Evolutionary conservation across 768 basidiomycete genomes (phyloP), one percentile per base, ranked within the genome.

Genomic region (Crucibulum laeve): DNA sequence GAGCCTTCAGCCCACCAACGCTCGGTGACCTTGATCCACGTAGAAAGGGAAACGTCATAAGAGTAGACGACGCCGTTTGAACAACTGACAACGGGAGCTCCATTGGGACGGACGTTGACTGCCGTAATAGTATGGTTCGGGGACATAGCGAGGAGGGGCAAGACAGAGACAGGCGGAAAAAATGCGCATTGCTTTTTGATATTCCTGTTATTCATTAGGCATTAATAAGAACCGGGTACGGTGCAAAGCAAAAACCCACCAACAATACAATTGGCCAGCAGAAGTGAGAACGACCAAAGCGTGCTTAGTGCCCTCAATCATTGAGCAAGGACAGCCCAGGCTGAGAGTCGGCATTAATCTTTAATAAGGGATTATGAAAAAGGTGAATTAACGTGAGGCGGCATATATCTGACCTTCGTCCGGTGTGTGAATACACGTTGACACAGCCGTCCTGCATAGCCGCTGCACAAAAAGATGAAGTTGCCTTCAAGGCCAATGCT

Each of bases 1-100:
- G 87, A 91, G 30, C 87, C 85, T 51, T 85, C 78, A 0, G 84
- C 69, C 84, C 87, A 94, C 90, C 92, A 95, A 1, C 76, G 67
- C 39, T 90, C 87, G 33, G 80, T 80, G 30, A 97, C 64, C 52
- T 84, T 83, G 40, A 81, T 71, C 83, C 91, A 97, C 4, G 80
- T 58, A 22, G 63, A 61, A 1, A 94, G 72, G 5, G 70, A 62
- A 2, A 76, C 42, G 51, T 95, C 91, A 60, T 89, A 97, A 0
- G 90, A 81, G 57, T 87, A 86, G 3, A 85, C 77, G 15, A 80
- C 63, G n/a, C 91, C 89, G 21, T 79, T 80, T 0, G 90, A 87
- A 36, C 87, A 79, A 30, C 80, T 73, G 40, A 97, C 65, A 45
- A 95, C 64, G 0, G 91, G 90, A 0, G 76, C 68, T 5, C 94